Evolutionary conservation across 768 basidiomycete species (phyloP).

Genomic region (Mycena kentingensis): DNA sequence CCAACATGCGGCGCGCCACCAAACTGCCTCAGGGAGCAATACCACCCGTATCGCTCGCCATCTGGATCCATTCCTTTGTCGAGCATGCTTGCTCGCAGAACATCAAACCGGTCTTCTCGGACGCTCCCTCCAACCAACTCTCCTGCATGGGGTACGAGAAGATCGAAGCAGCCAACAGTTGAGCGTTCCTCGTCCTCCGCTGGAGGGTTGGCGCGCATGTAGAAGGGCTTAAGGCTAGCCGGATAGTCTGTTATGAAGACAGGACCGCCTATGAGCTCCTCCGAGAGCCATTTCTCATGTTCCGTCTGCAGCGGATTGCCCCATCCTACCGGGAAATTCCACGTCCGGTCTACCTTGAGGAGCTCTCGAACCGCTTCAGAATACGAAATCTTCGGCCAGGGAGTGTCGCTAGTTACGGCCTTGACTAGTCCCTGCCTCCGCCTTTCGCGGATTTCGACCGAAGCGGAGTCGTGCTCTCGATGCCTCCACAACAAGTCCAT

Average conservation of each 20-base stretch:
- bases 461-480: constrained; percentile 28
- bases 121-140: constrained; percentile 93
- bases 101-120: constrained; percentile 70
- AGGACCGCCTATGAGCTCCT: constrained; percentile 65
- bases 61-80: constrained; percentile 40
- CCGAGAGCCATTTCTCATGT: constrained; percentile 91
- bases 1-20: constrained; percentile 93
- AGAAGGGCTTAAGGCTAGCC: constrained; percentile 83
- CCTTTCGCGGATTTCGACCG: constrained; percentile 20
- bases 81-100: constrained; percentile 54
- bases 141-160: constrained; percentile 84
- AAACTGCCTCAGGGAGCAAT: constrained; percentile 78
- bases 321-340: constrained; percentile 47
- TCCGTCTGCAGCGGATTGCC: constrained; percentile 80
- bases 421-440: constrained; percentile 38
- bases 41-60: constrained; percentile 58
- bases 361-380: constrained; percentile 71
- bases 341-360: constrained; percentile 31
- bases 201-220: constrained; percentile 75
- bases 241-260: constrained; percentile 95
- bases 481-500: constrained; percentile 45
- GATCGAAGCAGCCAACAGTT: constrained; percentile 94
- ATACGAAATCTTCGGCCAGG: constrained; percentile 81
- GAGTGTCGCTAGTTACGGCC: constrained; percentile 33
- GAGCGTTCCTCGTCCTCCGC: constrained; percentile 32